These are phyloP conservation scores for Wallacemonas collosoma DNA, from an alignment of 208 protist genomes.

Conservation along the genomic window DNA sequence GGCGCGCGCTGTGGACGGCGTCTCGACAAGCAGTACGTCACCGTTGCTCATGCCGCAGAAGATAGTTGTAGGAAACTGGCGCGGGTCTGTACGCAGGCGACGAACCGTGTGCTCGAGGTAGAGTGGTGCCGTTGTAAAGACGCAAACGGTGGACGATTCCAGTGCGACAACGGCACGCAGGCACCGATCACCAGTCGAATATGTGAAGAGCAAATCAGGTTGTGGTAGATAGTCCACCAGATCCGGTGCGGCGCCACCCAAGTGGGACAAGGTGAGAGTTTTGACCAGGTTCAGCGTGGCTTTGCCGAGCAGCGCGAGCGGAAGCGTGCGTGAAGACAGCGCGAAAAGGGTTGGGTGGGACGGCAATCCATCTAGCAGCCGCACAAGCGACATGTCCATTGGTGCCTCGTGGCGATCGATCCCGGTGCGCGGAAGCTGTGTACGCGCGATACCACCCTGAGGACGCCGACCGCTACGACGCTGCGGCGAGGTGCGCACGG, in stretches of 20 bases:
- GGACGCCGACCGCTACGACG: background rate
- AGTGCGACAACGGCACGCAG: conserved; percentile 51
- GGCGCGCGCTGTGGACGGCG: conserved; percentile 23
- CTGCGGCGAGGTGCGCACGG: background rate
- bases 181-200: conserved; percentile 42
- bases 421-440: background rate
- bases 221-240: conserved; percentile 55
- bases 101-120: conserved; percentile 27
- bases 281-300: conserved; percentile 45
- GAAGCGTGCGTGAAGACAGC: conserved; percentile 41
- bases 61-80: conserved; percentile 45
- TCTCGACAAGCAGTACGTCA: conserved; percentile 40
- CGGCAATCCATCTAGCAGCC: conserved; percentile 48
- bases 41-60: conserved; percentile 63
- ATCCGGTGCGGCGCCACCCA: conserved; percentile 35
- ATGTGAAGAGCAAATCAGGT: conserved; percentile 61
- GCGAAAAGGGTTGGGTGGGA: conserved; percentile 58
- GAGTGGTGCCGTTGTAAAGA: background rate
- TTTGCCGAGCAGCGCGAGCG: conserved; percentile 59
- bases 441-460: background rate
- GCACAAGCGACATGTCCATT: conserved; percentile 42
- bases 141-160: background rate
- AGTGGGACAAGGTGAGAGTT: conserved; percentile 35
- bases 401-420: background rate
- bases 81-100: conserved; percentile 33